Conservation (phyloP, 2,329 filamentous ascomycete genomes). For the Sarocladiaceae sp. region DNA sequence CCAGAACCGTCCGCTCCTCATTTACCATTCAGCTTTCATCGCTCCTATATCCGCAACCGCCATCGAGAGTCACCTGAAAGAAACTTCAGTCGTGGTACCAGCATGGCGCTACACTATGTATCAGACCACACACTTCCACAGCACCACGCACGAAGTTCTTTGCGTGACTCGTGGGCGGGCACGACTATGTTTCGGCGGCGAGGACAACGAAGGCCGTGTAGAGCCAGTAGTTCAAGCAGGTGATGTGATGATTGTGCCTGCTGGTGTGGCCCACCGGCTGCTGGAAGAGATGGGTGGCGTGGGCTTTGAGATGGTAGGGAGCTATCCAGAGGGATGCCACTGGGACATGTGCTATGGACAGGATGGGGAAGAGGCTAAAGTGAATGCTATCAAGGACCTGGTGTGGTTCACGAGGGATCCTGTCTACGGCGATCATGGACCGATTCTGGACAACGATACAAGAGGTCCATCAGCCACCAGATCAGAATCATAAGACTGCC, state of each 20-base stretch:
- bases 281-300: slow-evolving; percentile 48
- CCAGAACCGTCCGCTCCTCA: slow-evolving; percentile 58
- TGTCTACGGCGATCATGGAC: slow-evolving; percentile 16
- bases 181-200: slow-evolving; percentile 61
- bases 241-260: slow-evolving; percentile 62
- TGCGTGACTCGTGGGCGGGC: slow-evolving; percentile 55
- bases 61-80: slow-evolving; percentile 52
- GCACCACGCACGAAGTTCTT: slow-evolving; percentile 63
- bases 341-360: slow-evolving; percentile 74
- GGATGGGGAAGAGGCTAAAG: slow-evolving; percentile 31
- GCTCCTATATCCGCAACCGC: slow-evolving; percentile 36
- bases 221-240: slow-evolving; percentile 52
- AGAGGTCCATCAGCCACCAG: neutral
- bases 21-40: slow-evolving; percentile 59
- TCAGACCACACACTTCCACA: slow-evolving; percentile 61
- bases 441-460: slow-evolving; percentile 6
- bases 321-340: slow-evolving; percentile 52
- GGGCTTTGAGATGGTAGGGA: slow-evolving; percentile 63
- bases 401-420: slow-evolving; percentile 17
- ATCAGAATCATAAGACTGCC: neutral
- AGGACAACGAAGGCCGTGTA: slow-evolving; percentile 52
- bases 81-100: slow-evolving; percentile 51
- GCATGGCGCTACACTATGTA: slow-evolving; percentile 72
- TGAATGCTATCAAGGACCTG: slow-evolving; percentile 9
- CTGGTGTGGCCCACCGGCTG: slow-evolving; percentile 61